Conservation (phyloP, 805 yeast species). For the Spathaspora arborariae region DNA sequence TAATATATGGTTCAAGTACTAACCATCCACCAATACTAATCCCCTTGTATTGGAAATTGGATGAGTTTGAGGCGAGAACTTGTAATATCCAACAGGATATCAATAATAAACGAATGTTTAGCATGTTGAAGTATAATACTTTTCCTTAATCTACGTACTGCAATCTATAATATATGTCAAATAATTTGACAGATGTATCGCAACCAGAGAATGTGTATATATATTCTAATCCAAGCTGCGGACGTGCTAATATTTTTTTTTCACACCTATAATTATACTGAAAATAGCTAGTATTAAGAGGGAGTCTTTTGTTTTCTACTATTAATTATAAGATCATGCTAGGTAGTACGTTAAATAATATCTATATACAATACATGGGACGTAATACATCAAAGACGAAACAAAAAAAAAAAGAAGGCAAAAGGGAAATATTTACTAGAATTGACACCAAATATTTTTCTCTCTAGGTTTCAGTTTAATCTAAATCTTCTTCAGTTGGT, state of each 20-base stretch:
- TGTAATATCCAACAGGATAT: not conserved
- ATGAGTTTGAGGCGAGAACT: conserved; percentile 2
- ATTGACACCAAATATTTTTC: not conserved
- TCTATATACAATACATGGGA: not conserved
- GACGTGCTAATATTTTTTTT: too few species aligned
- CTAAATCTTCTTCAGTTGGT: conserved; percentile 33
- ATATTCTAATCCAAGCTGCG: too few species aligned
- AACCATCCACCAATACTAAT: conserved; percentile 55
- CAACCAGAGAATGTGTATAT: too few species aligned
- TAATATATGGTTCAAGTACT: conserved; percentile 66
- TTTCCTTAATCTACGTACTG: too few species aligned
- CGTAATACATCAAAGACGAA: not conserved
- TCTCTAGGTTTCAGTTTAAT: conserved; percentile 13
- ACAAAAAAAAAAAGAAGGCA: not conserved
- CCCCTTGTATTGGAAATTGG: conserved; percentile 22
- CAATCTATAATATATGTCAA: too few species aligned
- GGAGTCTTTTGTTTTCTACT: not conserved
- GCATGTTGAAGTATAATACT: too few species aligned
- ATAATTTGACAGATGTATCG: too few species aligned
- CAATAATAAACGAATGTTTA: not conserved
- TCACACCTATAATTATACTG: too few species aligned
- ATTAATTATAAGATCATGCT: not conserved
- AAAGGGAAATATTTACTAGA: not conserved
- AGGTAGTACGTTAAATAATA: not conserved
- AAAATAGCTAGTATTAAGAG: too few species aligned